A percentile compares a stretch with the other conserved stretches of the same genome.
phyloP scores from a whole-genome alignment of 2,329 filamentous ascomycete genomes.

The Epicoccum nigrum region DNA sequence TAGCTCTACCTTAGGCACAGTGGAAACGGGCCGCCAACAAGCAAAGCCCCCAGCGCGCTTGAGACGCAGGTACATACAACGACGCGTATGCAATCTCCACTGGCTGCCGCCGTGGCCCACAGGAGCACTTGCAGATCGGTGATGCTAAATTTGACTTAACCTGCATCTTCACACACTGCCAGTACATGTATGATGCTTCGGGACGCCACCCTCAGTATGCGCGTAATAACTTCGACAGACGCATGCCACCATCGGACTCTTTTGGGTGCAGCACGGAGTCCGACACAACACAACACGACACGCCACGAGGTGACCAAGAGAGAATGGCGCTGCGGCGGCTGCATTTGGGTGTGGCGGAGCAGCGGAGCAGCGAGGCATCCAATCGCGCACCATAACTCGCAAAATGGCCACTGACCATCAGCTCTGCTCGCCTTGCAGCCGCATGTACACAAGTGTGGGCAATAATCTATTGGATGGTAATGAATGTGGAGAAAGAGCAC shows the following conservation, averaged over 20 bases:
- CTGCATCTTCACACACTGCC: slow-evolving; percentile 7
- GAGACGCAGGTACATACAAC: slow-evolving; percentile 17
- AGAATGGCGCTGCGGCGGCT: slow-evolving; percentile 6
- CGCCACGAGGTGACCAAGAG: slow-evolving; percentile 1
- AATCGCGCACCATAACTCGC: slow-evolving; percentile 1
- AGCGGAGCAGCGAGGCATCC: slow-evolving; percentile 14
- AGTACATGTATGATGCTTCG: neutral
- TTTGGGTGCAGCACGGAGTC: slow-evolving; percentile 15
- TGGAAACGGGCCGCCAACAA: slow-evolving; percentile 1
- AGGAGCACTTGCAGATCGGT: slow-evolving; percentile 15
- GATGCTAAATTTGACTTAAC: slow-evolving; percentile 13
- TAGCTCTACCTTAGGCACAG: too few species aligned
- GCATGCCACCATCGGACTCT: slow-evolving; percentile 7
- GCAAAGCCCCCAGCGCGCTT: slow-evolving; percentile 11
- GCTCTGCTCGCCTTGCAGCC: slow-evolving; percentile 11
- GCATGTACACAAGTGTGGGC: slow-evolving; percentile 3
- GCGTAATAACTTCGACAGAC: slow-evolving; percentile 9
- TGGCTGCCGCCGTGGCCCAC: slow-evolving; percentile 13
- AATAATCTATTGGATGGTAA: slow-evolving; percentile 9
- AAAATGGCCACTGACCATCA: neutral
- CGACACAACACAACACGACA: neutral
- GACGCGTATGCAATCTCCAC: slow-evolving; percentile 17
- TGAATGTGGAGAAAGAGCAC: slow-evolving; percentile 4
- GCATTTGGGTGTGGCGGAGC: slow-evolving; percentile 16
- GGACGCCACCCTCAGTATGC: slow-evolving; percentile 8